phyloP scores from a whole-genome alignment of 345 rosid species.

The Linum usitatissimum region DNA sequence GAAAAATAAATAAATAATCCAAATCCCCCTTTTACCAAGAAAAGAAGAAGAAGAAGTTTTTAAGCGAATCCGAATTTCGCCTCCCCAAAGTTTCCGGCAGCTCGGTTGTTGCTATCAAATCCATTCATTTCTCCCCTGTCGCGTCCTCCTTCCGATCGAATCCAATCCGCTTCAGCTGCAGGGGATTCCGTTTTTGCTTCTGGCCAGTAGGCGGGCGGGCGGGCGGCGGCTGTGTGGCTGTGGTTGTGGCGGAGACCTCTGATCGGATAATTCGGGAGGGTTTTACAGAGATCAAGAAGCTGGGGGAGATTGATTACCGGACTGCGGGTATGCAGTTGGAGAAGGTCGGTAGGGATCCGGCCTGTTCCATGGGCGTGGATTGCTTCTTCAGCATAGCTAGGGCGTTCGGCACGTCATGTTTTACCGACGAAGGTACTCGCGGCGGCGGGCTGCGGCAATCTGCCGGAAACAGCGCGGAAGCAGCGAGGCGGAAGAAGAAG shows the following conservation, averaged over 20 bases:
- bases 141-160: not conserved
- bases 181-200: not conserved
- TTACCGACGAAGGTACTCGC: not conserved
- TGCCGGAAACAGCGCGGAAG: not conserved
- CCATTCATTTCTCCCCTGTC: not conserved
- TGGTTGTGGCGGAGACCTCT: not conserved
- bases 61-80: not conserved
- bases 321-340: not conserved
- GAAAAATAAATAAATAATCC: no score
- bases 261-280: not conserved
- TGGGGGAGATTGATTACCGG: not conserved
- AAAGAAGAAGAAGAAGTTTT: not conserved
- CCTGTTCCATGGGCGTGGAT: slow-evolving; percentile 1
- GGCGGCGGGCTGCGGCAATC: not conserved
- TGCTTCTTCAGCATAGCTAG: not conserved
- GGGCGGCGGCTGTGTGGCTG: not conserved
- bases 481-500: not conserved
- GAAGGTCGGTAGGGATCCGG: not conserved
- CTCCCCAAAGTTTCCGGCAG: no score
- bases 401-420: not conserved
- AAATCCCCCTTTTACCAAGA: not conserved
- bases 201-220: not conserved
- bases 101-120: not conserved
- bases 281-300: not conserved
- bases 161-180: not conserved